Evolutionary conservation across 2,329 filamentous ascomycete species (phyloP).

Genomic region (Clonostachys chloroleuca): DNA sequence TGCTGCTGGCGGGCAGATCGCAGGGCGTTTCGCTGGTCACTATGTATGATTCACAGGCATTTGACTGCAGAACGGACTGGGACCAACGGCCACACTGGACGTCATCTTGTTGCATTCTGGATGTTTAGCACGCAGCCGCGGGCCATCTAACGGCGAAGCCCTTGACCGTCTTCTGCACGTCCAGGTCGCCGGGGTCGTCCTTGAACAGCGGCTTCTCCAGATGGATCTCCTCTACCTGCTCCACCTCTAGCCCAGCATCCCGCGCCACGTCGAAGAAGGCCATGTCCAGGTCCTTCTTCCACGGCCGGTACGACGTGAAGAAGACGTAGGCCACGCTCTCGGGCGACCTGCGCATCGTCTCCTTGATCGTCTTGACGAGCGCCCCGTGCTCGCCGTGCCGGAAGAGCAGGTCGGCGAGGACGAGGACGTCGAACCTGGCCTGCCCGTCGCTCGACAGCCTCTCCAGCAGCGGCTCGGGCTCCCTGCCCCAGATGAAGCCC

Average conservation of each 20-base stretch:
- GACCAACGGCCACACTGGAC: background rate
- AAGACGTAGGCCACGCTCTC: slow-evolving; percentile 74
- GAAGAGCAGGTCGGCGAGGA: slow-evolving; percentile 87
- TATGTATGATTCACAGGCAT: too few relatives aligned
- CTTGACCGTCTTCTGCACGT: slow-evolving; percentile 76
- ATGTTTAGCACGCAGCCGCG: slow-evolving; percentile 9
- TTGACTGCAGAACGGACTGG: too few relatives aligned
- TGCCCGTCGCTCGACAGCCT: slow-evolving; percentile 33
- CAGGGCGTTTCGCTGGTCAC: too few relatives aligned
- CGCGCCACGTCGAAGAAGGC: slow-evolving; percentile 78
- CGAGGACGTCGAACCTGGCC: slow-evolving; percentile 68
- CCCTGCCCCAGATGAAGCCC: slow-evolving; percentile 82
- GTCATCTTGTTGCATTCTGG: background rate
- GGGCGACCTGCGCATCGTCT: slow-evolving; percentile 52
- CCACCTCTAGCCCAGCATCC: slow-evolving; percentile 67
- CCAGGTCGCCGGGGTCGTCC: slow-evolving; percentile 79
- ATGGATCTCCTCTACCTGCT: slow-evolving; percentile 74
- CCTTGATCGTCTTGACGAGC: slow-evolving; percentile 66
- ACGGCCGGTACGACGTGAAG: slow-evolving; percentile 91
- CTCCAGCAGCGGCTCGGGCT: slow-evolving; percentile 51
- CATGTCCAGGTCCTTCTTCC: slow-evolving; percentile 81
- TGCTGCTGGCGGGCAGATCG: too few relatives aligned
- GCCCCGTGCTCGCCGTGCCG: slow-evolving; percentile 84
- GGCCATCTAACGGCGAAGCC: slow-evolving; percentile 72
- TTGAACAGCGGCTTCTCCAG: slow-evolving; percentile 89